Base-by-base conservation (phyloP, 805 yeast species). In the Yamadazyma sp. region DNA sequence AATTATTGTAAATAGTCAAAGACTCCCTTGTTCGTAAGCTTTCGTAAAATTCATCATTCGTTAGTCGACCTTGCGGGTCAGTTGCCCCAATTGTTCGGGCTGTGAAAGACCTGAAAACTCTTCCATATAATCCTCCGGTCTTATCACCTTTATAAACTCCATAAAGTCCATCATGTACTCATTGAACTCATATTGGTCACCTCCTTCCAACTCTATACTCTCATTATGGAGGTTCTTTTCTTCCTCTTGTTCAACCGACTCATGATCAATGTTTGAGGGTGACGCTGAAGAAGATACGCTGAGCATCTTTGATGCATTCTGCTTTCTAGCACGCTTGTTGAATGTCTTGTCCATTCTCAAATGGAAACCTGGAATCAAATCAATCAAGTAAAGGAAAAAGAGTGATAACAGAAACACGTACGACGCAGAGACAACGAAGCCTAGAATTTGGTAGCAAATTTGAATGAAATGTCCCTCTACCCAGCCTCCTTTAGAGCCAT, bases 401-500 rank as follows among this genome's bases (percentile, higher is more conserved):
- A 62, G 45, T 20, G 59, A 54, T 49, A 66, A 20, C 1, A 60
- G 46, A 38, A 66, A 64, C 3, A 61, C 67, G 44, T 67, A 68
- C 0, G 47, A 50, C 1, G 63, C 48, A 0, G 64, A 57, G 11
- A 67, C 61, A 3, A 59, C 62, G 10, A 56, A 44, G 5, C 72
- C 73, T 21, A 64, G 48, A 12, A 64, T 28, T 41, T 68, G 73
- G 46, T 64, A 67, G 6, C 66, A 69, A 7, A 68, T 42, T 47
- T 68, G 73, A 0, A 53, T 49, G 68, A 71, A 68, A 41, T 67
- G 55, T 10, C 63, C 60, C 8, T 52, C 48, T 1, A 64, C 57
- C 73, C 73, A 68, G 5, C 73, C 73, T 3, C 73, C 73, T 14
- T 49, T 28, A 1, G 70, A 51, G 1, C 48, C 55, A 36, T 62